These are phyloP conservation scores for Apiospora sp. DNA, from an alignment of 2,329 filamentous ascomycete genomes.

Conservation along the genomic window DNA sequence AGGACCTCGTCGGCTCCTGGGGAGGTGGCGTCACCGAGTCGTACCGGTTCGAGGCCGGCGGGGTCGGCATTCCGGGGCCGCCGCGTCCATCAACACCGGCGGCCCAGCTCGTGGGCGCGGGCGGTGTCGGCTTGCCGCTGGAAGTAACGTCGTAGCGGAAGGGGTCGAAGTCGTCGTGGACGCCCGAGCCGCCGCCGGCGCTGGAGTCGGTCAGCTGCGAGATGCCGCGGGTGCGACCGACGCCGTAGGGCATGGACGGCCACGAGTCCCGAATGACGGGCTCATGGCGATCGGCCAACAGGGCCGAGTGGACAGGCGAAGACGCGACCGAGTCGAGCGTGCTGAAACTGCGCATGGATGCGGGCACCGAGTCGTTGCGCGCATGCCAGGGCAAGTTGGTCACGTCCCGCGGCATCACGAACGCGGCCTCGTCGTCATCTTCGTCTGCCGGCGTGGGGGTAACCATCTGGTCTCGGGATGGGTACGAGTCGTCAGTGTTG, in stretches of 20 bases:
- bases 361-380: slow-evolving; percentile 42
- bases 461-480: background rate
- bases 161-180: slow-evolving; percentile 37
- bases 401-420: slow-evolving; percentile 40
- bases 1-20: slow-evolving; percentile 23
- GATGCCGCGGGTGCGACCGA: slow-evolving; percentile 33
- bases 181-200: background rate
- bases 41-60: background rate
- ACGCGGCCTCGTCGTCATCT: slow-evolving; percentile 24
- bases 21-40: slow-evolving; percentile 22
- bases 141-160: slow-evolving; percentile 33
- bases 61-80: background rate
- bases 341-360: slow-evolving; percentile 45
- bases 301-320: slow-evolving; percentile 40
- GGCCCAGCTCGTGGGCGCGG: slow-evolving; percentile 1
- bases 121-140: background rate
- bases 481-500: background rate
- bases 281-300: slow-evolving; percentile 41
- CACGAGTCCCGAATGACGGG: slow-evolving; percentile 44
- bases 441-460: background rate
- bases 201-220: slow-evolving; percentile 35
- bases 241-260: slow-evolving; percentile 30
- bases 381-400: slow-evolving; percentile 44
- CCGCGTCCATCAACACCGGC: background rate
- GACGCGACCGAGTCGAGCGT: slow-evolving; percentile 44